phyloP scores from a whole-genome alignment of 768 basidiomycete genomes.

The Phaeotremella fagi region DNA sequence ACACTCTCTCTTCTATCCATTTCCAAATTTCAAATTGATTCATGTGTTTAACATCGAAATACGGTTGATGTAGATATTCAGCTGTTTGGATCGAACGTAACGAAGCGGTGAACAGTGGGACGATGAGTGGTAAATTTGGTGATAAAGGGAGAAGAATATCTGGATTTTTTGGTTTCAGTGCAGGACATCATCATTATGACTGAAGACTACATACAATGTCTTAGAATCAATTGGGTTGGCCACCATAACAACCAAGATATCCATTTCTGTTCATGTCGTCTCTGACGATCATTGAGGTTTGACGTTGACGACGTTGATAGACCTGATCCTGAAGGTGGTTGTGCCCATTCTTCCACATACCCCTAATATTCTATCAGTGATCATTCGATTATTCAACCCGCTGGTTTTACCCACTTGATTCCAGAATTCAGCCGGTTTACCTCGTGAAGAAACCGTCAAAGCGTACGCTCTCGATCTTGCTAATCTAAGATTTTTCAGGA shows the following conservation, averaged over 20 bases:
- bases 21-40: constrained; percentile 60
- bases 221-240: constrained; percentile 42
- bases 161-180: constrained; percentile 6
- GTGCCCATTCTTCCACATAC: constrained; percentile 48
- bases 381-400: background rate
- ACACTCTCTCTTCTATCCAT: constrained; percentile 83
- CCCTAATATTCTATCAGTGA: constrained; percentile 14
- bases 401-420: constrained; percentile 23
- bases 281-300: constrained; percentile 28
- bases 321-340: constrained; percentile 30
- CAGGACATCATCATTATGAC: background rate
- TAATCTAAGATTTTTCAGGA: constrained; percentile 73
- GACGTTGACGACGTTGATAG: no score
- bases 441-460: constrained; percentile 75
- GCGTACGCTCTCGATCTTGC: constrained; percentile 58
- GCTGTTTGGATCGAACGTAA: constrained; percentile 50
- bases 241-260: constrained; percentile 46
- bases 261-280: constrained; percentile 21
- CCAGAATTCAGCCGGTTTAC: constrained; percentile 81
- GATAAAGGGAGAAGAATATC: constrained; percentile 46
- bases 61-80: constrained; percentile 53
- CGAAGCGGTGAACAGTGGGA: constrained; percentile 46
- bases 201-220: constrained; percentile 42
- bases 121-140: constrained; percentile 46
- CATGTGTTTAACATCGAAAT: constrained; percentile 84